Base-by-base conservation (phyloP, 306 rosid genomes). In the Senna tora region DNA sequence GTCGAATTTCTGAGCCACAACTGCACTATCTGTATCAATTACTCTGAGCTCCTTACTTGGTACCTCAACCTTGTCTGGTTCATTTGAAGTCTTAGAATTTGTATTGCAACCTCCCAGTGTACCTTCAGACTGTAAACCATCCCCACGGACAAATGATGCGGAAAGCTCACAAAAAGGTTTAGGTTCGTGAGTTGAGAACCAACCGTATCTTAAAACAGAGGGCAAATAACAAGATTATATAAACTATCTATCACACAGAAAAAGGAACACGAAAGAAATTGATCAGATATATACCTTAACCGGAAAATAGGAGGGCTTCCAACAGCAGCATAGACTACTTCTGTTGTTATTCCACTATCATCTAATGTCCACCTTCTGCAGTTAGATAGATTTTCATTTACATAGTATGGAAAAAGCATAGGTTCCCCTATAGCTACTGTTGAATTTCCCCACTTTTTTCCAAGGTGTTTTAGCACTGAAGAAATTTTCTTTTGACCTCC, bases 381-480 rank as follows among this genome's bases (percentile, higher is more conserved):
- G 58, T 77, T 58, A 73, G 88, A 66, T 72, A 2, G 66, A 64
- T 45, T 81, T 58, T 75, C 81, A 38, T 33, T 53, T 25, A 49
- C 74, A 65, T 77, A 55, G 75, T 80, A 94, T 8, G 96, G 96
- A 66, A 84, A 85, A 55, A 94, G 82, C 70, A 78, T 69, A 20
- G 80, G 96, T 77, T 83, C 85, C 67, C 96, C 91, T 47, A 76
- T 41, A 75, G 90, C 92, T 66, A 80, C 56, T 12, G 77, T 80
- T 70, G 91, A 87, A 70, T 83, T 71, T 41, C 87, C 98, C 98
- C 97, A 94, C 87, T 94, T 94, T 63, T 75, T 77, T 60, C 75
- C 83, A 52, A 94, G 80, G 81, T 85, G 98, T 81, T 80, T 83
- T 38, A 94, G 75, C 45, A 94, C 91, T 43, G 97, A 89, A 72